Evolutionary conservation across 176 grass and related monocot genomes (phyloP), one percentile per base, ranked within the genome.

Genomic region (Pontederia crassipes): DNA sequence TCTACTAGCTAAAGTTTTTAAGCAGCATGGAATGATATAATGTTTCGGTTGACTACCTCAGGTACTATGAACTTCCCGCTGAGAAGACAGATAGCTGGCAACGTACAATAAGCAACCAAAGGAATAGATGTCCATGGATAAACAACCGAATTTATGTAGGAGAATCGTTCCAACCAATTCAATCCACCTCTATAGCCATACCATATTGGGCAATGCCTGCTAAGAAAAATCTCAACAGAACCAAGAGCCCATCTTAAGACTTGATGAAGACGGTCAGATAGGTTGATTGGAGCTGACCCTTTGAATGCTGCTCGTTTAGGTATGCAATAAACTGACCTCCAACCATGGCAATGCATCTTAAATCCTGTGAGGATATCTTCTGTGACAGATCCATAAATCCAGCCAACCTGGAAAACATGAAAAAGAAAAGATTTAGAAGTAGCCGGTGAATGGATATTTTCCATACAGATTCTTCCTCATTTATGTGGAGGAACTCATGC

Each of bases 161-260:
- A 76, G 64, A 82, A 71, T 4, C 79, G 60, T 54, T 82, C 73
- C 17, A 82, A 70, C 67, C 73, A 67, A 67, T 82, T 82, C 45
- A 82, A 57, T 46, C 79, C 79, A 40, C 79, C 73, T 72, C 74
- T 52, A 48, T 82, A 82, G 27, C 79, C 79, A 61, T 82, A 82
- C 79, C 79, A 82, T 53, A 82, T 77, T 4, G 79, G 79, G n/a
- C 79, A 82, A 59, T 82, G 79, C 79, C 77, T 77, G 79, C 79
- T 82, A 13, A 82, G 67, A 72, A 82, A 82, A 29, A 82, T 82
- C 67, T 82, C 79, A 11, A 82, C 79, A 26, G 79, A 82, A 48
- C 79, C 79, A 27, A 82, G 73, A 28, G 79, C 79, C 79, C 79
- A 82, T 59, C 79, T 56, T 49, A 82, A 53, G 46, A 82, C 79